Evolutionary conservation across 225 moss, liverwort and hornwort species (phyloP).

Genomic region (Sphagnum contortum): DNA sequence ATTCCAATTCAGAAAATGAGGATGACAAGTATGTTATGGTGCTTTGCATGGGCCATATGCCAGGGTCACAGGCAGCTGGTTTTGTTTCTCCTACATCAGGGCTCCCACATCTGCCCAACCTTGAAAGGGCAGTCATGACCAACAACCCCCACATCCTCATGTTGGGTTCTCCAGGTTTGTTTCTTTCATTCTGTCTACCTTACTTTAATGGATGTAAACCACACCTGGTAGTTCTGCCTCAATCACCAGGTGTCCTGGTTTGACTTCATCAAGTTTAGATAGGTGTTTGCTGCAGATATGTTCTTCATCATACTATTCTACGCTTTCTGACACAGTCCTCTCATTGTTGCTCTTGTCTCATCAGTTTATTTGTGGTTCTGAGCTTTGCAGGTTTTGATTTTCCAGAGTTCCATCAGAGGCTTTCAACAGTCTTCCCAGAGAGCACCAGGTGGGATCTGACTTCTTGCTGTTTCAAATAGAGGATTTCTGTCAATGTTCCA

Average conservation of each 20-base stretch:
- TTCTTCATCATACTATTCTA: too few relatives aligned
- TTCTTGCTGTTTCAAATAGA: not conserved
- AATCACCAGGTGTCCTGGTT: too few relatives aligned
- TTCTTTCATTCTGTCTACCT: not conserved
- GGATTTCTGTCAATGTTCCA: too few relatives aligned
- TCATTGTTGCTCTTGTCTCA: too few relatives aligned
- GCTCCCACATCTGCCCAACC: conserved; percentile 37
- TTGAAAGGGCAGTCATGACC: conserved; percentile 31
- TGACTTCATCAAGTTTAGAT: not conserved
- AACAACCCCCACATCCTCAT: conserved; percentile 47
- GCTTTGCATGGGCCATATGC: conserved; percentile 38
- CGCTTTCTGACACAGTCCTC: too few relatives aligned
- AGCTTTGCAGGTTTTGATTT: conserved; percentile 23
- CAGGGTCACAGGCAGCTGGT: conserved; percentile 31
- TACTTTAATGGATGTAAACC: not conserved
- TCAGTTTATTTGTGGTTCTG: not conserved
- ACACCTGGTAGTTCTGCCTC: too few relatives aligned
- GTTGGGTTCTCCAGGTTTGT: conserved; percentile 35
- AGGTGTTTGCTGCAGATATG: too few relatives aligned
- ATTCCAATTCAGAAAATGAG: not conserved
- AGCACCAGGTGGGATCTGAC: conserved; percentile 33
- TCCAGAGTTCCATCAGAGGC: conserved; percentile 35
- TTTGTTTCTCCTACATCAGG: conserved; percentile 45
- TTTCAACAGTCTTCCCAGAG: conserved; percentile 25
- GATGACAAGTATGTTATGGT: conserved; percentile 22